These are phyloP conservation scores for Bacidia rubella DNA, from an alignment of 495 filamentous ascomycete genomes.

Conservation along the genomic window DNA sequence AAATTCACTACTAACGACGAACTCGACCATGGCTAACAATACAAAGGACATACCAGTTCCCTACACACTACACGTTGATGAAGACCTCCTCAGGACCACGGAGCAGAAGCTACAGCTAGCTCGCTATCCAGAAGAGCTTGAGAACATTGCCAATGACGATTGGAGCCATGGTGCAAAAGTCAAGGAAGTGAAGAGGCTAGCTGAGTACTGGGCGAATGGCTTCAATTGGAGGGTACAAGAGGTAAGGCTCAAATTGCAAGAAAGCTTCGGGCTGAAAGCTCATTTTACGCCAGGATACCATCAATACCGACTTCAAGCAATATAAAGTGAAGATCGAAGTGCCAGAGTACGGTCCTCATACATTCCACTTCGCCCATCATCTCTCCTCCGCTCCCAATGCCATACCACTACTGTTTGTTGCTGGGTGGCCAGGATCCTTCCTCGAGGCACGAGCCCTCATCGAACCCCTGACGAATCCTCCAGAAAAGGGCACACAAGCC, in stretches of 20 bases:
- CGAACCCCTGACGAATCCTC: conserved; percentile 9
- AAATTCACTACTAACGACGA: background rate
- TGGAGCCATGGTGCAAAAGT: conserved; percentile 37
- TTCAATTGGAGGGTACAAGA: conserved; percentile 29
- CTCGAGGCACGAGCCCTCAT: conserved; percentile 23
- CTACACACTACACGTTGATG: conserved; percentile 14
- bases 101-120: conserved; percentile 17
- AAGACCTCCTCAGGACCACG: conserved; percentile 12
- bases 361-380: conserved; percentile 12
- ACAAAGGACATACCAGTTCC: conserved; percentile 14
- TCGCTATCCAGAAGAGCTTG: conserved; percentile 16
- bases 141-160: conserved; percentile 18
- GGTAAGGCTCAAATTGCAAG: conserved; percentile 6
- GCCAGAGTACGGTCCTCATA: conserved; percentile 13
- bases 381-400: conserved; percentile 16
- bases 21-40: background rate
- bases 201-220: conserved; percentile 33
- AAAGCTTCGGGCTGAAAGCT: background rate
- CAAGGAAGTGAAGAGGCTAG: conserved; percentile 36
- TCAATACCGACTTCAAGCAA: conserved; percentile 14
- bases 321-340: conserved; percentile 13
- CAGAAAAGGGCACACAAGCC: conserved; percentile 3
- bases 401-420: conserved; percentile 25
- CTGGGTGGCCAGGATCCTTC: conserved; percentile 31
- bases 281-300: conserved; percentile 1